Conservation (phyloP, 805 yeast genomes). For the Metschnikowia arizonensis region DNA sequence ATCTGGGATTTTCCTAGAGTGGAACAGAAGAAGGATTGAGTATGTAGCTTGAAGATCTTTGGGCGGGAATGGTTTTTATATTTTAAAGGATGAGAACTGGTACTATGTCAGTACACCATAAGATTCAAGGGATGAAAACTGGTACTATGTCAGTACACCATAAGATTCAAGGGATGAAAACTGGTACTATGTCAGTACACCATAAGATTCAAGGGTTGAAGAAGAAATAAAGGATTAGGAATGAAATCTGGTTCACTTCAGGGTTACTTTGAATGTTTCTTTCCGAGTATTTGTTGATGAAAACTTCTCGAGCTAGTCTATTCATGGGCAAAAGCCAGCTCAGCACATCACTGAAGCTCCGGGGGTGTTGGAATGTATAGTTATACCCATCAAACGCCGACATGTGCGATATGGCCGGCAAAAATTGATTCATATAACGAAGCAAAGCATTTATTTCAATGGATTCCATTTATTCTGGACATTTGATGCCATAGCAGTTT, state of each 20-base stretch:
- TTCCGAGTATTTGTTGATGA: constrained; percentile 7
- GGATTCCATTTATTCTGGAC: not conserved
- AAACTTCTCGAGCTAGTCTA: constrained; percentile 2
- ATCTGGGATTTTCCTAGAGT: too few species aligned
- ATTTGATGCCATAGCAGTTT: not conserved
- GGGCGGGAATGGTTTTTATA: too few species aligned
- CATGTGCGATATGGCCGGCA: not conserved
- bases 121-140: too few species aligned
- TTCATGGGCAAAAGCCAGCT: constrained; percentile 4
- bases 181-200: too few species aligned
- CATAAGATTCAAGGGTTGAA: too few species aligned
- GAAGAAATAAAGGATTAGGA: too few species aligned
- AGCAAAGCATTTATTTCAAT: not conserved
- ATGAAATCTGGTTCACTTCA: not conserved
- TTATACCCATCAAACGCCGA: not conserved
- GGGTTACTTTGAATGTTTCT: not conserved
- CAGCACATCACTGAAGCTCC: constrained; percentile 5
- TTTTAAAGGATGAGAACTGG: too few species aligned
- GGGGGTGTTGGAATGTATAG: constrained; percentile 1
- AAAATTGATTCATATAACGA: not conserved
- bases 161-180: too few species aligned
- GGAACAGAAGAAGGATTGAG: too few species aligned
- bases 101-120: too few species aligned
- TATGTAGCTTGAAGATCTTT: too few species aligned
- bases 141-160: too few species aligned